Base-by-base conservation (phyloP, 192 early-diverging fungal genomes). In the Geranomyces michiganensis region DNA sequence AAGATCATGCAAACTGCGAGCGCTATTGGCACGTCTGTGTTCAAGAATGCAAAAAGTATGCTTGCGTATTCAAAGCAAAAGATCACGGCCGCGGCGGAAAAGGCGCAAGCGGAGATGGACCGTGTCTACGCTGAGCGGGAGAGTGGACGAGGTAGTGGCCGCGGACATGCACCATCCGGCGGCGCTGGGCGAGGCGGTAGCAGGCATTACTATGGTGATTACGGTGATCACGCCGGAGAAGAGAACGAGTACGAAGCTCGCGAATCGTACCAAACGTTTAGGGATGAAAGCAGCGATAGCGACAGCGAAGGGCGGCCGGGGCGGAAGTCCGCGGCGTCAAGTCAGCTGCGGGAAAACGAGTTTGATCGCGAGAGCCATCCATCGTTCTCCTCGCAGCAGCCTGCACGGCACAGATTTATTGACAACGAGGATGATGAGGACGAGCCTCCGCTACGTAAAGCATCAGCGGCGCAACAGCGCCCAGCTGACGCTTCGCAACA, bases 41-140 rank as follows among this genome's bases (percentile, higher is more conserved):
- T 87, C 27, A 85, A 83, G 27, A 89, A 89, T 70, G 91, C 91
- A 6, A 91, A 88, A 65, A 74, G 76, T 24, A 71, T 91, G 29
- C 81, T 89, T 32, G 79, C 71, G 21, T 79, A 71, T 29, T 78
- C 79, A 5, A 73, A 78, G 32, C 72, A 88, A 33, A 87, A 89
- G 65, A 81, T 90, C 3, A 70, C 78, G 41, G 85, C 87, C 45
- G 88, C 82, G 32, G 79, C 90, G 22, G 82, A 84, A 58, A 82
- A 83, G 27, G 87, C 87, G 10, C 78, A 85, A 63, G 87, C 85
- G 30, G 87, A 88, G 31, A 82, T 88, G 56, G 80, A 87, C 31
- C 68, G 69, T 22, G 83, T 80, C 43, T 74, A 41, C 10, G 36
- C 36, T 41, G 36, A 41, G 36, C 36, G 36, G 36, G 36, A 41